These are phyloP conservation scores for Talaromyces wortmannii DNA, from an alignment of 495 filamentous ascomycete genomes.

Conservation along the genomic window DNA sequence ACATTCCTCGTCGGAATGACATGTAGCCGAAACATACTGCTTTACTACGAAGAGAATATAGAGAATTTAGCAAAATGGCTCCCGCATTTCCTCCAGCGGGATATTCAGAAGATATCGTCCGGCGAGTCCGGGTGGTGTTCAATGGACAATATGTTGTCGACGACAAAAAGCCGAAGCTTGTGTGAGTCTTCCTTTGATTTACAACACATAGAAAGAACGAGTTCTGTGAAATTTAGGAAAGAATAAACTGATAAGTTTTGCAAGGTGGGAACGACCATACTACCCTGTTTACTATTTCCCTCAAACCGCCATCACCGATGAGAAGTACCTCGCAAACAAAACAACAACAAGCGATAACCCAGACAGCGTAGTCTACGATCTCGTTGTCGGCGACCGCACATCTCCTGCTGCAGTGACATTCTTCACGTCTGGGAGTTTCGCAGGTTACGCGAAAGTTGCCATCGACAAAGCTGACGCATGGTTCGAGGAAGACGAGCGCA, in stretches of 20 bases:
- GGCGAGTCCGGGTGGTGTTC: constrained; percentile 2
- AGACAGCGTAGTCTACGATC: neutral
- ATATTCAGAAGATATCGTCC: constrained; percentile 2
- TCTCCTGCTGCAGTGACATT: neutral
- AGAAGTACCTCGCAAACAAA: constrained; percentile 3
- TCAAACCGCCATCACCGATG: neutral
- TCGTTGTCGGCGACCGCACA: neutral
- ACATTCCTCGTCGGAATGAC: neutral
- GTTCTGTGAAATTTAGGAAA: too few relatives aligned
- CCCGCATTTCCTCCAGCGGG: neutral
- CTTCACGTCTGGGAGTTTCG: neutral
- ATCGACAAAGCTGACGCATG: constrained; percentile 32
- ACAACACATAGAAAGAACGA: too few relatives aligned
- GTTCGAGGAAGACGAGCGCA: constrained; percentile 53
- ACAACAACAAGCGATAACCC: neutral
- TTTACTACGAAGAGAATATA: neutral
- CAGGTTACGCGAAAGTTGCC: constrained; percentile 2
- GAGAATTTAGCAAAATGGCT: neutral
- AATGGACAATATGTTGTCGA: constrained; percentile 1
- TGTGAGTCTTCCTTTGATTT: neutral
- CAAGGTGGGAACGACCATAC: constrained; percentile 1
- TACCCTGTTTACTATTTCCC: neutral
- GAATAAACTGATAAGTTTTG: neutral
- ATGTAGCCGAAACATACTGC: neutral
- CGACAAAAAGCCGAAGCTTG: constrained; percentile 1